These are phyloP conservation scores for Scytalidium sp. DNA, from an alignment of 2,329 filamentous ascomycete genomes.

Conservation along the genomic window DNA sequence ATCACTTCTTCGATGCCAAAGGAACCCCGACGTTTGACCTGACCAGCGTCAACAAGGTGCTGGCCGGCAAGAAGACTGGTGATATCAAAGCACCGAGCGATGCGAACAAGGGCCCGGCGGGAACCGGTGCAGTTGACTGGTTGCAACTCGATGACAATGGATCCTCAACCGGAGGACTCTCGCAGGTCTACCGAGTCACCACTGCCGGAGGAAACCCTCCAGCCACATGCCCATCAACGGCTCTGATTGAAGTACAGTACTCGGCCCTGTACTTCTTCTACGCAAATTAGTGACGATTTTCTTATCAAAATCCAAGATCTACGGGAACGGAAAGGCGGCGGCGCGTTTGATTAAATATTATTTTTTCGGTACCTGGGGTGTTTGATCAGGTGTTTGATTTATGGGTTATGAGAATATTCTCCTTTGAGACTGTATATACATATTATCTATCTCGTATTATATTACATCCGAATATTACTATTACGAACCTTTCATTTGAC, in stretches of 20 bases:
- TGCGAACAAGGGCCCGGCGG: slow-evolving; percentile 17
- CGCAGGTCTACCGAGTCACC: slow-evolving; percentile 24
- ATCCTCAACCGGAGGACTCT: slow-evolving; percentile 15
- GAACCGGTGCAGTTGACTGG: slow-evolving; percentile 27
- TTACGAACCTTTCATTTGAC: too few relatives aligned
- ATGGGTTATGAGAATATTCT: too few relatives aligned
- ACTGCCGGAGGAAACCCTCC: slow-evolving; percentile 23
- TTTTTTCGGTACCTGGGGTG: not conserved
- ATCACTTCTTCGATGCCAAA: slow-evolving; percentile 27
- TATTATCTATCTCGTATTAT: too few relatives aligned
- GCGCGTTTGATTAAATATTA: not conserved
- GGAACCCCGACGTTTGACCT: slow-evolving; percentile 26
- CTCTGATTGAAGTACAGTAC: slow-evolving; percentile 19
- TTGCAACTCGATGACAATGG: slow-evolving; percentile 21
- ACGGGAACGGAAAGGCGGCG: not conserved
- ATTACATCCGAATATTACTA: too few relatives aligned
- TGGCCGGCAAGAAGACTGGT: slow-evolving; percentile 18
- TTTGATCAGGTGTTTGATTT: not conserved
- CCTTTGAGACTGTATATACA: too few relatives aligned
- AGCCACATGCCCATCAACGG: slow-evolving; percentile 13
- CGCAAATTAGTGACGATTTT: not conserved
- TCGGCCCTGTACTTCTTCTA: slow-evolving; percentile 27
- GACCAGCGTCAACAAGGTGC: slow-evolving; percentile 11
- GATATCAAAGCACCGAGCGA: slow-evolving; percentile 18
- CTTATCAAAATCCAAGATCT: too few relatives aligned